Evolutionary conservation across 2,329 filamentous ascomycete species (phyloP).

Genomic region (Ophiostoma sp.): DNA sequence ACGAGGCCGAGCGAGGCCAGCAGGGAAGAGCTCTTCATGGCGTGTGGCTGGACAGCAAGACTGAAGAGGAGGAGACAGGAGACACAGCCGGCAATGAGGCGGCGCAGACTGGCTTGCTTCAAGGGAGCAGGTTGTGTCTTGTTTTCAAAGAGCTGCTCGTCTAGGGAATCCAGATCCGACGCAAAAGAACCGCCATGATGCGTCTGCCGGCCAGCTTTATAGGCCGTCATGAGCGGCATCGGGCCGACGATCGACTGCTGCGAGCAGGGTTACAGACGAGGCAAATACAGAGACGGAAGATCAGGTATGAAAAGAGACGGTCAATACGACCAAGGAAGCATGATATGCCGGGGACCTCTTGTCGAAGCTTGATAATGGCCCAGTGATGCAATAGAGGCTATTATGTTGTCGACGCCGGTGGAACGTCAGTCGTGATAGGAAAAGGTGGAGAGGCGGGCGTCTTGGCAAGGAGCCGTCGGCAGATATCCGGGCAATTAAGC

Average conservation of each 20-base stretch:
- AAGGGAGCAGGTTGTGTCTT: neutral
- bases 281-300: neutral
- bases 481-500: slow-evolving; percentile 2
- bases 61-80: neutral
- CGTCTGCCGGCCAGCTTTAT: neutral
- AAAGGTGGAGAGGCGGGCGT: slow-evolving; percentile 2
- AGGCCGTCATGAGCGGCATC: slow-evolving; percentile 2
- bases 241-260: neutral
- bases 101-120: neutral
- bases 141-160: neutral
- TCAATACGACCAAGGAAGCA: slow-evolving; percentile 1
- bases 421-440: neutral
- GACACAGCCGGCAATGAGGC: slow-evolving; percentile 4
- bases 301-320: neutral
- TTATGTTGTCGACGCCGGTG: neutral
- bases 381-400: slow-evolving; percentile 11
- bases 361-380: neutral
- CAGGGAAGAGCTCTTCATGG: neutral
- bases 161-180: neutral
- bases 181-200: neutral
- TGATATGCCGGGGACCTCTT: neutral
- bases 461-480: slow-evolving; percentile 1
- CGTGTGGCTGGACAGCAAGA: neutral
- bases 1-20: slow-evolving; percentile 13
- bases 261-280: neutral